Conservation (phyloP, 1,284 basidiomycete genomes). For the Marasmius sp. region DNA sequence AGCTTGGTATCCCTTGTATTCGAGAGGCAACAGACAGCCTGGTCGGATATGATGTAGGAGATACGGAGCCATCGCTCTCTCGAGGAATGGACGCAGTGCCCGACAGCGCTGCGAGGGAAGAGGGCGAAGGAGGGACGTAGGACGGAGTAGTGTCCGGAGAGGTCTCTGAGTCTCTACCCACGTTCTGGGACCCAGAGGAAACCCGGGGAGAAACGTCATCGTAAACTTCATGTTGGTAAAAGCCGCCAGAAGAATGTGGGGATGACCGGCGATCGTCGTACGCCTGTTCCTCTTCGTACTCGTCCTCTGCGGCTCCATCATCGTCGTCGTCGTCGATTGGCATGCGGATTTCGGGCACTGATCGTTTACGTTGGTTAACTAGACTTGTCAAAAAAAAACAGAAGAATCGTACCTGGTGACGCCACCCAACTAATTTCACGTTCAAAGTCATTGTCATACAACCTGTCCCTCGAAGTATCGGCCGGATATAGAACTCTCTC, state of each 20-base stretch:
- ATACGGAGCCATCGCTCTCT: constrained; percentile 47
- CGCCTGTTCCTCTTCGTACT: constrained; percentile 33
- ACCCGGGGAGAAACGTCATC: constrained; percentile 49
- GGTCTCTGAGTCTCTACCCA: constrained; percentile 61
- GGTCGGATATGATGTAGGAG: constrained; percentile 54
- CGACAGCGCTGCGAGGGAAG: constrained; percentile 45
- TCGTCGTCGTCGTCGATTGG: constrained; percentile 62
- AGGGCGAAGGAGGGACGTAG: constrained; percentile 49
- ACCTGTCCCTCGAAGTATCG: constrained; percentile 43
- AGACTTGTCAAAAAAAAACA: constrained; percentile 14
- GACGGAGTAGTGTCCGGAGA: constrained; percentile 48
- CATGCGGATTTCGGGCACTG: constrained; percentile 57
- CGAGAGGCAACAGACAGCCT: constrained; percentile 63
- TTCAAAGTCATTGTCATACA: constrained; percentile 47
- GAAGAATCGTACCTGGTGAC: constrained; percentile 52
- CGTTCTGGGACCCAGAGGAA: constrained; percentile 55
- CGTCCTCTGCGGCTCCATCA: constrained; percentile 44
- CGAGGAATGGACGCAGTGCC: constrained; percentile 38
- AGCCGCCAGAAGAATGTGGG: constrained; percentile 38
- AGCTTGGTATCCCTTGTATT: constrained; percentile 46
- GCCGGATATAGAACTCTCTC: constrained; percentile 61
- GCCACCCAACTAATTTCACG: constrained; percentile 78
- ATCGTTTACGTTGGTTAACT: background rate
- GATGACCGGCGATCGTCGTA: constrained; percentile 46
- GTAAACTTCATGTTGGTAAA: constrained; percentile 34